Evolutionary conservation across 805 yeast genomes (phyloP).

Genomic region (Pichia scutulata): DNA sequence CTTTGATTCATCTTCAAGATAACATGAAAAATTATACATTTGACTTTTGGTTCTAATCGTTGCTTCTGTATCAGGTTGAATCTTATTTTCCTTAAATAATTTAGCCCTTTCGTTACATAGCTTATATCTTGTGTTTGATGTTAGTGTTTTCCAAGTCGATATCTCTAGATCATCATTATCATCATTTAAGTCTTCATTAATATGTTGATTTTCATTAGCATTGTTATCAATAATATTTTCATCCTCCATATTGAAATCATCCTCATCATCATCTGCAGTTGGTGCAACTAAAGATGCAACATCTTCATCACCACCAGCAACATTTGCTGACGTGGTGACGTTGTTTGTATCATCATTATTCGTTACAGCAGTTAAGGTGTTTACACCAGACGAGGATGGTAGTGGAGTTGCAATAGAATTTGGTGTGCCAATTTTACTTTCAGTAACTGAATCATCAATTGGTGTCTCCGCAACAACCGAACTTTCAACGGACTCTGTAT

Average conservation of each 20-base stretch:
- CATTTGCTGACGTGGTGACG: not conserved
- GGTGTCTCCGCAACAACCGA: not conserved
- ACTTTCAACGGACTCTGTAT: not conserved
- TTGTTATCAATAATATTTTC: not conserved
- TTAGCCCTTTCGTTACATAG: constrained; percentile 61
- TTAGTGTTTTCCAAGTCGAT: constrained; percentile 76
- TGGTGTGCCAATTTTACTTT: not conserved
- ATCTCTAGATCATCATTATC: constrained; percentile 53
- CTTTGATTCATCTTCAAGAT: constrained; percentile 30
- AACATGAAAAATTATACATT: constrained; percentile 55
- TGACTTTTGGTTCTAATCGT: constrained; percentile 53
- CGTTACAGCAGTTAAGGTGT: not conserved
- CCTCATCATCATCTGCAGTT: constrained; percentile 20
- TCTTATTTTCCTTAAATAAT: constrained; percentile 49
- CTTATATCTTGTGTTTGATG: constrained; percentile 72
- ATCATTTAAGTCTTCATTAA: constrained; percentile 15
- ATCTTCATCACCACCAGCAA: constrained; percentile 2
- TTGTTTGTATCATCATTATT: not conserved
- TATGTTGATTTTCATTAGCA: not conserved
- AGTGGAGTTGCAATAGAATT: not conserved
- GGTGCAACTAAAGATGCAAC: not conserved
- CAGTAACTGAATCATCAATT: not conserved
- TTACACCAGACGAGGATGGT: not conserved
- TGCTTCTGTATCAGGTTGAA: constrained; percentile 66
- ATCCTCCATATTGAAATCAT: constrained; percentile 5